Base-by-base conservation (phyloP, 2,329 filamentous ascomycete genomes). In the Saccharata proteae region DNA sequence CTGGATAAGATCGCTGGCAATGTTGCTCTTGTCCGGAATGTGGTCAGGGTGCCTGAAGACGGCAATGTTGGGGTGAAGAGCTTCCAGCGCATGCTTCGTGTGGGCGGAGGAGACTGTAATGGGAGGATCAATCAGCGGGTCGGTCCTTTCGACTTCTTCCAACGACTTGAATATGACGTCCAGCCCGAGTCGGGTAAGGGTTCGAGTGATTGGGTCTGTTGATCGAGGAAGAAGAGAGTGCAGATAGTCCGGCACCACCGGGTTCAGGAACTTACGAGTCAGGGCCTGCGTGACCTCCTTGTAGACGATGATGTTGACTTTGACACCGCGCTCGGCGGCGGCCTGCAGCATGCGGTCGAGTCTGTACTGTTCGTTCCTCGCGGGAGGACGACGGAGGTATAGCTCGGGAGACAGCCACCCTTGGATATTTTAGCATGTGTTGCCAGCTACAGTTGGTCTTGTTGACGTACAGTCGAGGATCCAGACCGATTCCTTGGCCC, bases 1-100 rank as follows among this genome's bases (percentile, higher is more conserved):
- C 11, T 67, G 56, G 7, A 69, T 51, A 39, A 78, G 63, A 1
- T 62, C 65, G 0, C 73, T 69, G 22, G 72, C 64, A 13, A 86
- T 47, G 18, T 74, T 77, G 40, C 80, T 71, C 28, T 73, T 71
- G 43, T 80, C 81, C 2, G 83, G 82, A 4, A 78, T 55, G 59
- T 94, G 86, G 46, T 94, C 86, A 3, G 88, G 88, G 51, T 94
- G 84, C 13, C 86, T 69, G 55, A 93, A 92, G 8, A 94, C 85
- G 26, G 74, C 71, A 54, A 93, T 90, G 47, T 93, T 93, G 6
- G 74, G 74, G 47, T 90, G 82, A 20, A 88, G 65, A 6, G 60
- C 67, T 50, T 93, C 83, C 17, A 93, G 62, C 24, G 69, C 66
- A 47, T 83, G 74, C 48, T 88, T 90, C 4, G 84, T 93, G 49